Conservation (phyloP, 495 filamentous ascomycete genomes). For the Stereocaulon alpinum region DNA sequence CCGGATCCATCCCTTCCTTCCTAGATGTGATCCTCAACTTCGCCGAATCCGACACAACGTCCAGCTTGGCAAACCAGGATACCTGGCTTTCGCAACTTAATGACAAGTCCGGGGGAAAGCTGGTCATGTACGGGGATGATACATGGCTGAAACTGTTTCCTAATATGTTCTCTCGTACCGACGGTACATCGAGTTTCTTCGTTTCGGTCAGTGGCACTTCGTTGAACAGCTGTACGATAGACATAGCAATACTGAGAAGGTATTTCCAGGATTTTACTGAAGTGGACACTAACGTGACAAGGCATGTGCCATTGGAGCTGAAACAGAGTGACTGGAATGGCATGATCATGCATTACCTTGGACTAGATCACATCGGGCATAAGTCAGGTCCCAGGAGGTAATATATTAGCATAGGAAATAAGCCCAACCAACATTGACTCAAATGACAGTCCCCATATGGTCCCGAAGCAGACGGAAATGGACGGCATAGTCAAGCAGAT, state of each 20-base stretch:
- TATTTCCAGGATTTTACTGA: conserved; percentile 82
- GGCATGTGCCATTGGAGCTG: conserved; percentile 73
- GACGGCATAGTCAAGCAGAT: conserved; percentile 68
- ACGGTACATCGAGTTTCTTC: conserved; percentile 96
- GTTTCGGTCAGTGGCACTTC: conserved; percentile 68
- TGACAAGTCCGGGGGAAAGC: conserved; percentile 52
- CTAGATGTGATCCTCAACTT: conserved; percentile 95
- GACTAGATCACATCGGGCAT: conserved; percentile 94
- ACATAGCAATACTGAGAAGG: conserved; percentile 22
- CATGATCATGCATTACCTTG: conserved; percentile 90
- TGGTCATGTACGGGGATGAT: conserved; percentile 96
- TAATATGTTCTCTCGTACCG: conserved; percentile 66
- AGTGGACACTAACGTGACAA: conserved; percentile 94
- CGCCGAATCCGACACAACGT: conserved; percentile 83
- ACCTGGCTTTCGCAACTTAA: conserved; percentile 92
- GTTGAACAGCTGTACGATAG: conserved; percentile 10
- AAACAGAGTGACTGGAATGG: conserved; percentile 75
- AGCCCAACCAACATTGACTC: conserved; percentile 15
- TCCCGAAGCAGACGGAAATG: conserved; percentile 91
- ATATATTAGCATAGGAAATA: neutral
- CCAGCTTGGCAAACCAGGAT: conserved; percentile 77
- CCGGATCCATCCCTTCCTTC: conserved; percentile 92
- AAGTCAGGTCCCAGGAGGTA: conserved; percentile 86
- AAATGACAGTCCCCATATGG: conserved; percentile 66
- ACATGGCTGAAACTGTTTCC: conserved; percentile 98